Percentiles rank a stretch among this genome's conserved stretches.
Evolutionary conservation across 2,329 filamentous ascomycete species (phyloP).

Genomic region (Epichloe sibirici): DNA sequence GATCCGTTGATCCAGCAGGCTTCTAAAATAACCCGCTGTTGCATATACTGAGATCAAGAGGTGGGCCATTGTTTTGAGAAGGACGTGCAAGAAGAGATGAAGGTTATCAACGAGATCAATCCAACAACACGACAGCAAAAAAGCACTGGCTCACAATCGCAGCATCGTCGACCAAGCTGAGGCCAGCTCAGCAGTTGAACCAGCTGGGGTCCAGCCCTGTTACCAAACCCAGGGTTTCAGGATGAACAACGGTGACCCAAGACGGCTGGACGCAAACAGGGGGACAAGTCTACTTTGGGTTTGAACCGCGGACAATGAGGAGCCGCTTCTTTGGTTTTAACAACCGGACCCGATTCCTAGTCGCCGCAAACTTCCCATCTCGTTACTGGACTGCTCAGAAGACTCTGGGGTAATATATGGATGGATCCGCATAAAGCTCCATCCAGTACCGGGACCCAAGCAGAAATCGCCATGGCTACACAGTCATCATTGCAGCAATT

Average conservation of each 20-base stretch:
- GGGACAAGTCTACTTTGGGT: not conserved
- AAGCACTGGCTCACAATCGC: not conserved
- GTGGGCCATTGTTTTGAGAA: not conserved
- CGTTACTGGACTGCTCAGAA: not conserved
- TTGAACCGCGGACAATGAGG: slow-evolving; percentile 2
- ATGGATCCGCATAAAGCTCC: not conserved
- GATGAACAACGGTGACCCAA: not conserved
- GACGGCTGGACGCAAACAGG: not conserved
- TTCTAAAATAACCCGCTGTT: too few species aligned
- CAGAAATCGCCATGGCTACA: not conserved
- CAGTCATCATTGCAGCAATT: not conserved
- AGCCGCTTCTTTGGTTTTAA: not conserved
- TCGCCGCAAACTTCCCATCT: not conserved
- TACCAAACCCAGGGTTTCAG: not conserved
- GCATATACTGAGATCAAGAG: too few species aligned
- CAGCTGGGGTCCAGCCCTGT: not conserved
- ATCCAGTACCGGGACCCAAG: not conserved
- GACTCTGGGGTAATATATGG: not conserved
- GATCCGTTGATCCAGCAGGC: not conserved
- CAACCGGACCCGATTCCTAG: slow-evolving; percentile 1
- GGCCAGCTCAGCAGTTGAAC: not conserved
- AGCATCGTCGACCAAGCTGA: not conserved
- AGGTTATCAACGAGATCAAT: not conserved
- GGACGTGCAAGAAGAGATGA: not conserved
- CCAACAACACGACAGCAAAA: not conserved